Conservation (phyloP, 768 basidiomycete genomes). For the Russula dissimulans region DNA sequence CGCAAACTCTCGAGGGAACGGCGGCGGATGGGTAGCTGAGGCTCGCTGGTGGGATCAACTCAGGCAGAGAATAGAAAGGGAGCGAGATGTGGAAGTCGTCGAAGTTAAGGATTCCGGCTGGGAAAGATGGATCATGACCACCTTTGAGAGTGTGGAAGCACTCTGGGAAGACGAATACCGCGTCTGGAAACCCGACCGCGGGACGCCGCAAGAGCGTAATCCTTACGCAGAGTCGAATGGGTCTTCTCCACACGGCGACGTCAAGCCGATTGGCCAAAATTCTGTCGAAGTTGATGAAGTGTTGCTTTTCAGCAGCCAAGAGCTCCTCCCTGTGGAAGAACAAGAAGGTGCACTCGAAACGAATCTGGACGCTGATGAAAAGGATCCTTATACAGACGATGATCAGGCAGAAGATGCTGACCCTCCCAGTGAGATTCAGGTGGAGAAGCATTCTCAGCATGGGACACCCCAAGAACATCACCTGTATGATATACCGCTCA, state of each 20-base stretch:
- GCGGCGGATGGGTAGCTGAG: constrained; percentile 63
- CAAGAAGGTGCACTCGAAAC: constrained; percentile 23
- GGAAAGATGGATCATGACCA: constrained; percentile 74
- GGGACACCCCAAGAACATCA: neutral
- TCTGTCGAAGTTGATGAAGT: constrained; percentile 47
- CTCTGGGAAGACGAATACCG: constrained; percentile 64
- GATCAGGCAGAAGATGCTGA: constrained; percentile 30
- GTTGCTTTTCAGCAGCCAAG: constrained; percentile 42
- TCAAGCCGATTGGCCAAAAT: neutral
- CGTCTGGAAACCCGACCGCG: constrained; percentile 42
- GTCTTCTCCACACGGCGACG: neutral
- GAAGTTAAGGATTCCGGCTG: constrained; percentile 34
- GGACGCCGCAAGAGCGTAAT: neutral
- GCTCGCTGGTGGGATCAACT: constrained; percentile 71
- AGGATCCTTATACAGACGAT: constrained; percentile 25
- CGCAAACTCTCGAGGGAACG: constrained; percentile 47
- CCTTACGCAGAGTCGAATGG: constrained; percentile 13
- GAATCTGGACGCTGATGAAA: constrained; percentile 23
- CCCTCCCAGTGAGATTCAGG: constrained; percentile 16
- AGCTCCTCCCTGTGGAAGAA: constrained; percentile 34
- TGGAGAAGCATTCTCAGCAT: constrained; percentile 10
- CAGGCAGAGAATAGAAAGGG: constrained; percentile 45
- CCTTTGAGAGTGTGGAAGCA: constrained; percentile 84
- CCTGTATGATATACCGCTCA: neutral
- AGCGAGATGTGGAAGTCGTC: constrained; percentile 26